Evolutionary conservation across 305 asterid genomes (phyloP).

Genomic region (Fraxinus sp.): DNA sequence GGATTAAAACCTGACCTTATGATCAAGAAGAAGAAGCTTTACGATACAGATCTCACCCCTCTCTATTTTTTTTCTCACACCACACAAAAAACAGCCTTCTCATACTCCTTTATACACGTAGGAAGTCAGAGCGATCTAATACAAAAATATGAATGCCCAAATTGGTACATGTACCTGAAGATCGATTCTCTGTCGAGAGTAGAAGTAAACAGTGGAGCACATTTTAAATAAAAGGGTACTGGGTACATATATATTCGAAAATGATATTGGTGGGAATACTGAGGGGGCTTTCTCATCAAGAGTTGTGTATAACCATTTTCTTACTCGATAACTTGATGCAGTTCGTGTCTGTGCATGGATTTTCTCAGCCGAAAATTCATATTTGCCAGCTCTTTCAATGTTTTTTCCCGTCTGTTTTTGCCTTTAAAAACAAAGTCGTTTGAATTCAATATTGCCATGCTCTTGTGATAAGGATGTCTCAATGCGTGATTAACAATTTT

Average conservation of each 20-base stretch:
- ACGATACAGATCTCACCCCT: background rate
- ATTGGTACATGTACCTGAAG: background rate
- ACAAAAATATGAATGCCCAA: background rate
- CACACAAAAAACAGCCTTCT: background rate
- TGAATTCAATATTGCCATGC: slow-evolving; percentile 13
- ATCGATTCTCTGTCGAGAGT: background rate
- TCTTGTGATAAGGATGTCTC: slow-evolving; percentile 29
- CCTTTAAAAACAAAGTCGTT: slow-evolving; percentile 20
- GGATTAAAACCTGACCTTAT: background rate
- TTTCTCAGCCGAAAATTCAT: background rate
- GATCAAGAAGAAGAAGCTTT: background rate
- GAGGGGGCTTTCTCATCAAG: background rate
- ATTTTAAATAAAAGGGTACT: background rate
- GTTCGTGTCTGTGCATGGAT: background rate
- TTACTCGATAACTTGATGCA: slow-evolving; percentile 25
- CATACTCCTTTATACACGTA: background rate
- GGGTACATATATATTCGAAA: background rate
- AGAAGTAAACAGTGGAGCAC: background rate
- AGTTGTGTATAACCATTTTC: background rate
- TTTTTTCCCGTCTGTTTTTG: slow-evolving; percentile 20
- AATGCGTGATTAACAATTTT: slow-evolving; percentile 19
- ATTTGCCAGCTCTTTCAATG: slow-evolving; percentile 24
- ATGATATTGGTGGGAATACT: background rate
- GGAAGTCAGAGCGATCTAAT: background rate
- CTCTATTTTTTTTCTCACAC: background rate